Percentiles rank a stretch among this genome's conserved stretches.
phyloP scores from a whole-genome alignment of 352 stramenopile species.

The Phytophthora rubi region DNA sequence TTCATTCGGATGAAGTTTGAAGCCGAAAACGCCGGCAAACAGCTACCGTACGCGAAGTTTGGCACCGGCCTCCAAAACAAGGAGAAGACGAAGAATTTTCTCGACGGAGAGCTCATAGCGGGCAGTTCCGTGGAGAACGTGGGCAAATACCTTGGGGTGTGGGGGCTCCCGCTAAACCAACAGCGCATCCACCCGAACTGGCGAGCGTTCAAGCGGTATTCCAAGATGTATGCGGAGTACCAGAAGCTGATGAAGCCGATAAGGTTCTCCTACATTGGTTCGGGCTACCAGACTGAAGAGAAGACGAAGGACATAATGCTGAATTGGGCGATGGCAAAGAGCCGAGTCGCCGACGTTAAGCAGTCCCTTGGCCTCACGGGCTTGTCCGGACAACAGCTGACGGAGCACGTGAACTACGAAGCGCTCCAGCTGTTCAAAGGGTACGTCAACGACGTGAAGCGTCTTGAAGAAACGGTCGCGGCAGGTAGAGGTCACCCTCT shows the following conservation, averaged over 20 bases:
- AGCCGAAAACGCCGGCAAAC: background rate
- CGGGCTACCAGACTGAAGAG: background rate
- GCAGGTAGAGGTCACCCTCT: too few relatives aligned
- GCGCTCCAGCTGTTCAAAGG: background rate
- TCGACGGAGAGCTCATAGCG: background rate
- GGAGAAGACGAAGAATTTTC: background rate
- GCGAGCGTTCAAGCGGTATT: conserved; percentile 9
- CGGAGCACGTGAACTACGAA: conserved; percentile 1
- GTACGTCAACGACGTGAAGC: background rate
- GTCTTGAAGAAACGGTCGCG: background rate
- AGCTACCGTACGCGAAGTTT: background rate
- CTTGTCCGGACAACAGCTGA: background rate
- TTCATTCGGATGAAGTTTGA: background rate
- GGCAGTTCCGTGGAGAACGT: background rate
- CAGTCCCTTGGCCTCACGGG: background rate
- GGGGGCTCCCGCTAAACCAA: background rate
- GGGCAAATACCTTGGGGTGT: background rate
- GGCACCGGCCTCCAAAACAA: background rate
- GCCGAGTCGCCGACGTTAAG: background rate
- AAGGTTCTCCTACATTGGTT: background rate
- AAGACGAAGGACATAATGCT: background rate
- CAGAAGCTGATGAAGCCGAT: background rate
- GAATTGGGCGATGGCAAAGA: background rate
- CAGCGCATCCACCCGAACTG: background rate
- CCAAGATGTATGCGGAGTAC: conserved; percentile 1